Conservation (phyloP, 805 yeast species). For the Nakazawaea anatomiae region DNA sequence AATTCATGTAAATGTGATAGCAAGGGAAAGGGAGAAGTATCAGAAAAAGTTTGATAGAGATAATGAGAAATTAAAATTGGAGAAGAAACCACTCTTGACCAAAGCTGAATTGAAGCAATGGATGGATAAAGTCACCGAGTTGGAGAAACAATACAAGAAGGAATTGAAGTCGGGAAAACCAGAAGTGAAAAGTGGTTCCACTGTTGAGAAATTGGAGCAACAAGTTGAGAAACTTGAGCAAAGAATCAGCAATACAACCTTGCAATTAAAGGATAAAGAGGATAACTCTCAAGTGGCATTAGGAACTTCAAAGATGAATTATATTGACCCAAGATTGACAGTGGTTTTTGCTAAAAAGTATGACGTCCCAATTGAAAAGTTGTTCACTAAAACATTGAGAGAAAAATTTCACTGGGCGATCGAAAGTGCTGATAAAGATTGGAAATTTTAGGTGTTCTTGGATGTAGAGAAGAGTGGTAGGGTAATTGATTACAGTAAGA, state of each 20-base stretch:
- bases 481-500: too few relatives aligned
- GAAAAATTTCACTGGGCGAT: constrained; percentile 97
- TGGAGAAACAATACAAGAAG: constrained; percentile 40
- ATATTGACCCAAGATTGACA: constrained; percentile 89
- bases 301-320: constrained; percentile 90
- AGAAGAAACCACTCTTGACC: constrained; percentile 46
- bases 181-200: constrained; percentile 43
- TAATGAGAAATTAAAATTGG: constrained; percentile 63
- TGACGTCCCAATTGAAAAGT: constrained; percentile 85
- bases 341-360: constrained; percentile 84
- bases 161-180: constrained; percentile 59
- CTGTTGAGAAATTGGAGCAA: constrained; percentile 62
- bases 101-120: constrained; percentile 55
- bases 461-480: background rate
- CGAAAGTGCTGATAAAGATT: constrained; percentile 79
- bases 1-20: constrained; percentile 55
- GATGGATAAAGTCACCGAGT: constrained; percentile 47
- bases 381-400: constrained; percentile 84
- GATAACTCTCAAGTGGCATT: constrained; percentile 91
- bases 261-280: constrained; percentile 86
- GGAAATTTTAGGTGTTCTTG: constrained; percentile 56
- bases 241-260: constrained; percentile 59
- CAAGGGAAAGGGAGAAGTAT: constrained; percentile 59
- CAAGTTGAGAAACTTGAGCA: constrained; percentile 71
- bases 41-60: constrained; percentile 67